Conservation (phyloP, 2,329 filamentous ascomycete genomes). For the Colletotrichum tanaceti region DNA sequence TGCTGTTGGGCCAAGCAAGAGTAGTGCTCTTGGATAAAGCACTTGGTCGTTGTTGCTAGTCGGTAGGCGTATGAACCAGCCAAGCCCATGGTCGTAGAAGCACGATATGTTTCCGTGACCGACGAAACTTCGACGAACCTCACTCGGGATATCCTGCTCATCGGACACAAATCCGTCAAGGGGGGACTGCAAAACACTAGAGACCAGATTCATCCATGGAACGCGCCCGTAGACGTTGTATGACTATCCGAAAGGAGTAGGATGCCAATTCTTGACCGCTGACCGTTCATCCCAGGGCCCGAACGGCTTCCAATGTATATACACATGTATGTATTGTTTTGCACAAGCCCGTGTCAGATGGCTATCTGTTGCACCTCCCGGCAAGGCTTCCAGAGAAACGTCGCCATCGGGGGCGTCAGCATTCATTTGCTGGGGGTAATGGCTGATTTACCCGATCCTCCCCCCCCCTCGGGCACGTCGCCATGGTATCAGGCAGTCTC, state of each 20-base stretch:
- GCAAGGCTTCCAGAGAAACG: background rate
- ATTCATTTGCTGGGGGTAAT: constrained; percentile 23
- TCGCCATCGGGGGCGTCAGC: constrained; percentile 6
- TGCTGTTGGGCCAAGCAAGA: background rate
- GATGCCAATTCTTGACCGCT: too few relatives aligned
- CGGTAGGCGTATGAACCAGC: background rate
- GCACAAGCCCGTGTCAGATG: background rate
- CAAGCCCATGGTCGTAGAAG: background rate
- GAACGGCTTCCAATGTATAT: background rate
- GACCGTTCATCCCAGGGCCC: too few relatives aligned
- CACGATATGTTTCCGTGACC: background rate
- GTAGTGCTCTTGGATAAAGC: background rate
- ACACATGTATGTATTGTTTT: background rate
- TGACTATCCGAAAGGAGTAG: background rate
- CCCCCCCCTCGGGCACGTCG: background rate
- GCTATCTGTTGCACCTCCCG: background rate
- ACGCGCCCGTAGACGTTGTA: background rate
- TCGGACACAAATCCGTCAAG: background rate
- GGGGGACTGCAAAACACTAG: background rate
- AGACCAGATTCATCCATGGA: background rate
- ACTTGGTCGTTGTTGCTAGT: background rate
- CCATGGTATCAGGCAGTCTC: constrained; percentile 9
- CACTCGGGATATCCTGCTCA: background rate
- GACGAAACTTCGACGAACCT: background rate
- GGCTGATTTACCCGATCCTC: constrained; percentile 23